phyloP scores from a whole-genome alignment of 108 stramenopile species.

The Phaeodactylum tricornutum region DNA sequence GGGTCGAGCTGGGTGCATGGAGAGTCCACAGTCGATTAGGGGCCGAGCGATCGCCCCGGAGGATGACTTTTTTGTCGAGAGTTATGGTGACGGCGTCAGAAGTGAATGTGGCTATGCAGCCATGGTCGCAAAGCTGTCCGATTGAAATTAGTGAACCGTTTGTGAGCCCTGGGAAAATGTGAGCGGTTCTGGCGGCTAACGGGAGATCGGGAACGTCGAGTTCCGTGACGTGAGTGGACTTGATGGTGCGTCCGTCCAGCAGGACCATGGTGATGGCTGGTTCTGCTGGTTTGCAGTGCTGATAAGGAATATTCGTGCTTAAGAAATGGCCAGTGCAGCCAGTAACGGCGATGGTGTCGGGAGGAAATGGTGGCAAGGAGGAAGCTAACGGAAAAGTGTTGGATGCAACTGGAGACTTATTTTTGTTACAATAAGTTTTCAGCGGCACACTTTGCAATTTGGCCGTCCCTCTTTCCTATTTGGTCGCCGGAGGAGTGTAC shows the following conservation, averaged over 20 bases:
- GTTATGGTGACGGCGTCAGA: neutral
- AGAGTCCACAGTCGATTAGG: neutral
- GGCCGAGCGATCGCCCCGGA: neutral
- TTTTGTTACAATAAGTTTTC: too few relatives aligned
- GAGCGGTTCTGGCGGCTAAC: neutral
- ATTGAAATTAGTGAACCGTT: neutral
- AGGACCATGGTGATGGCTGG: neutral
- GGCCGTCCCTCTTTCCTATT: too few relatives aligned
- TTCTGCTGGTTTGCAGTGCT: neutral
- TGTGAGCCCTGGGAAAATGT: neutral
- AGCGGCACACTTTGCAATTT: too few relatives aligned
- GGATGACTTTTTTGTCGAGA: neutral
- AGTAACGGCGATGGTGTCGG: neutral
- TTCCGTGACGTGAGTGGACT: neutral
- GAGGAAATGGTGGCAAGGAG: too few relatives aligned
- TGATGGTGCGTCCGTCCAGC: neutral
- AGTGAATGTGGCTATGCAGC: neutral
- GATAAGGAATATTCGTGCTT: neutral
- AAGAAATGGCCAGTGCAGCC: neutral
- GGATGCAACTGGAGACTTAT: too few relatives aligned
- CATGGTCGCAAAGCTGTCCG: neutral
- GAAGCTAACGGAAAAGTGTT: too few relatives aligned
- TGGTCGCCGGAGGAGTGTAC: too few relatives aligned
- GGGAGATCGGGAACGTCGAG: neutral
- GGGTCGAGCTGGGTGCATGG: too few relatives aligned